Base-by-base conservation (phyloP, 306 rosid genomes). In the Ammopiptanthus mongolicus region DNA sequence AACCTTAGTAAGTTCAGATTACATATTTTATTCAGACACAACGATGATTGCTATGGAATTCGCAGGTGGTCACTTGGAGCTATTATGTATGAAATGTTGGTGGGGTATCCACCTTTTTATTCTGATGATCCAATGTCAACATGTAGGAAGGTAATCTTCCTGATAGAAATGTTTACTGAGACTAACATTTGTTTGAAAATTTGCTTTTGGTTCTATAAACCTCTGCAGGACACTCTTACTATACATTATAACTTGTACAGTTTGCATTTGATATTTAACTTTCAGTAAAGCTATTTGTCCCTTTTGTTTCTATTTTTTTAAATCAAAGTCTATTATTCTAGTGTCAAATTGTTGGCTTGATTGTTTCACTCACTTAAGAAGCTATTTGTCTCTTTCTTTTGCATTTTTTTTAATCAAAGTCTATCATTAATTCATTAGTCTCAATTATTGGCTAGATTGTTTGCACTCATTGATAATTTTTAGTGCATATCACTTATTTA, bases 1-100 rank as follows among this genome's bases (percentile, higher is more conserved):
- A 53, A 28, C 3, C 5, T 55, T 25, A 36, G 6, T 36, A 17
- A 63, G 25, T 29, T 37, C 23, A 55, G 6, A 37, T 46, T 10
- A 48, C 23, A 63, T 31, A n/a, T 12, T 18, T 58, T 25, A 63
- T 76, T 61, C 10, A 60, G 80, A 77, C 13, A 42, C 15, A 44
- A 36, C 61, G 53, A 53, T 51, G 52, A 47, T 55, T 76, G 31
- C 57, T 59, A 23, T 65, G 42, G 42, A 79, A 61, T 67, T 61
- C 9, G 1, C 82, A 95, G 99, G 99, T 95, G 99, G 99, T 95
- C 99, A 71, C 97, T 95, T 79, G 99, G 99, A 74, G 99, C 99
- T 79, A 95, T 95, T 57, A 92, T 92, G 99, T 95, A 84, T 84
- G 99, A 95, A 89, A 95, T 95, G 99, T 79, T 95, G 14, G 96